Percentiles rank a stretch among this genome's conserved stretches.
Conservation (phyloP, 2,329 filamentous ascomycete species). For the Aspergillus sp. region DNA sequence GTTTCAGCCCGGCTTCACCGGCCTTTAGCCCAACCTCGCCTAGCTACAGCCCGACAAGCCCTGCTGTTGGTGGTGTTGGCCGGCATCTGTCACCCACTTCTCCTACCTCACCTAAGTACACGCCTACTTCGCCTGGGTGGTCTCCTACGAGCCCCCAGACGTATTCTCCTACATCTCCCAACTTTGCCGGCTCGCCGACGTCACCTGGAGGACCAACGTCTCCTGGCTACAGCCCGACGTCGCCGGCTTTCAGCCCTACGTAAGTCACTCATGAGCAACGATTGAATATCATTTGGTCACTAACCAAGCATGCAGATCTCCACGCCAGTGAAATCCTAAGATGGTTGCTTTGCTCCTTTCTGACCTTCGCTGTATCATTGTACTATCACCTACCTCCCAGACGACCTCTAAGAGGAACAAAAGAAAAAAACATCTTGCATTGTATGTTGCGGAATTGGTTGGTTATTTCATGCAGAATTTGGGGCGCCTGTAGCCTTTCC, state of each 20-base stretch:
- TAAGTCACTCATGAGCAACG: slow-evolving; percentile 29
- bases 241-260: slow-evolving; percentile 47
- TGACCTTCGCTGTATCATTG: slow-evolving; percentile 36
- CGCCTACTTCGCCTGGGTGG: slow-evolving; percentile 57
- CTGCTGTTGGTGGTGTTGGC: slow-evolving; percentile 46
- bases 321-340: slow-evolving; percentile 41
- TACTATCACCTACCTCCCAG: slow-evolving; percentile 39
- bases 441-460: slow-evolving; percentile 41
- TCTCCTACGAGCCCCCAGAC: slow-evolving; percentile 50
- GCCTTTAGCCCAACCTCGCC: slow-evolving; percentile 60
- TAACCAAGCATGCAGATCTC: slow-evolving; percentile 36
- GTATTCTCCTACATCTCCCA: slow-evolving; percentile 54
- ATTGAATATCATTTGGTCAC: slow-evolving; percentile 7
- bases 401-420: slow-evolving; percentile 27
- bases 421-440: slow-evolving; percentile 42
- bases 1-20: slow-evolving; percentile 55
- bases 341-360: slow-evolving; percentile 23
- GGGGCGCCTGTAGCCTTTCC: slow-evolving; percentile 30
- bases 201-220: slow-evolving; percentile 45
- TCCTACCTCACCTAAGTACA: slow-evolving; percentile 57
- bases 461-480: slow-evolving; percentile 41
- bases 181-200: slow-evolving; percentile 50
- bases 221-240: slow-evolving; percentile 48
- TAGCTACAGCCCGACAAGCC: slow-evolving; percentile 59
- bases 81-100: slow-evolving; percentile 49